Evolutionary conservation across 805 yeast species (phyloP).

Genomic region (Yamadazyma takamatsuzukensis): DNA sequence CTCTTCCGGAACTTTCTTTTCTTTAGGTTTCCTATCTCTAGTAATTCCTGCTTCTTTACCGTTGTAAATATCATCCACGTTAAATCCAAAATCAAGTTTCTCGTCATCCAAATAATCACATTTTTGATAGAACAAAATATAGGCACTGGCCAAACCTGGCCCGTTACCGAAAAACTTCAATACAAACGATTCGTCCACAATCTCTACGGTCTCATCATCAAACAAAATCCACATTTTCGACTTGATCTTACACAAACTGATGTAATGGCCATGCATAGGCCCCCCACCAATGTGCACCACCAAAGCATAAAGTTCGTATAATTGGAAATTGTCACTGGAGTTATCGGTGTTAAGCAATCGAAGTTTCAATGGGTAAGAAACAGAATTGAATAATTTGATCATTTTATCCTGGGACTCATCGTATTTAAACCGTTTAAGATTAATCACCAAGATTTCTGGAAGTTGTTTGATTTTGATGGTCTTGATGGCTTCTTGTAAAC

Average conservation of each 20-base stretch:
- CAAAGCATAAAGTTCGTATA: constrained; percentile 79
- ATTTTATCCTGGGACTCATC: constrained; percentile 76
- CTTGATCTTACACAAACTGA: constrained; percentile 75
- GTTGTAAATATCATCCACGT: constrained; percentile 25
- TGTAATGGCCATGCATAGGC: constrained; percentile 96
- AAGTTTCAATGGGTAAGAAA: constrained; percentile 72
- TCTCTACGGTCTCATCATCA: constrained; percentile 93
- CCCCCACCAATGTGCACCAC: constrained; percentile 97
- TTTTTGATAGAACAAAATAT: constrained; percentile 72
- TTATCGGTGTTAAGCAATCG: constrained; percentile 66
- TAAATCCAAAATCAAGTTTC: constrained; percentile 32
- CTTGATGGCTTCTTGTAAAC: constrained; percentile 91
- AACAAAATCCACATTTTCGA: constrained; percentile 84
- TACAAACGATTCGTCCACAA: constrained; percentile 80
- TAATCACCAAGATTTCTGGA: constrained; percentile 78
- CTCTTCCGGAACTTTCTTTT: not conserved
- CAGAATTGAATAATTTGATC: constrained; percentile 82
- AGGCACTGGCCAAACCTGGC: constrained; percentile 87
- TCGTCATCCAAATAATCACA: constrained; percentile 36
- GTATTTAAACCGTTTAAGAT: constrained; percentile 89
- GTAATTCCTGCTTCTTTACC: constrained; percentile 25
- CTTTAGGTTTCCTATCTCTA: not conserved
- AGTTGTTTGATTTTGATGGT: constrained; percentile 73
- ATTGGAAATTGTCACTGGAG: constrained; percentile 17
- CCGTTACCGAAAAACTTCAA: constrained; percentile 84